These are phyloP conservation scores for Emericellopsis terricola DNA, from an alignment of 495 filamentous ascomycete genomes.

Conservation along the genomic window DNA sequence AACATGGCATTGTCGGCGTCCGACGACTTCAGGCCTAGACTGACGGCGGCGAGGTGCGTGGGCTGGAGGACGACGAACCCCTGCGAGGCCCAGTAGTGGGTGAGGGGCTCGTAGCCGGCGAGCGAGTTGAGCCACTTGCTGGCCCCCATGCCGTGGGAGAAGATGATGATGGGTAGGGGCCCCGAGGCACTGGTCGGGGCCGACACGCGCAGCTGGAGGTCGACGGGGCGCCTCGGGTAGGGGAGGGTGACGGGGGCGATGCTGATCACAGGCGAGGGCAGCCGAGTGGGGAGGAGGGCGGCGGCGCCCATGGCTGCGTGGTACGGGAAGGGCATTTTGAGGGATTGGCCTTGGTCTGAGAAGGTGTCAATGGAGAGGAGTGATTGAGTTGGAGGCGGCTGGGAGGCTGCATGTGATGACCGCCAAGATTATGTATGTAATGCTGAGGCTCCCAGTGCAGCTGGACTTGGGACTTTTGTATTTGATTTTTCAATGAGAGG, in stretches of 20 bases:
- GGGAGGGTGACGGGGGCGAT: conserved; percentile 20
- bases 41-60: conserved; percentile 22
- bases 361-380: no score
- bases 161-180: conserved; percentile 22
- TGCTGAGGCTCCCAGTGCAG: no score
- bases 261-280: conserved; percentile 15
- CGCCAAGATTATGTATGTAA: no score
- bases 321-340: not conserved
- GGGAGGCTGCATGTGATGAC: no score
- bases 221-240: conserved; percentile 11
- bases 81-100: conserved; percentile 26
- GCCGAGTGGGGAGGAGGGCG: conserved; percentile 4
- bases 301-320: conserved; percentile 4
- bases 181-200: conserved; percentile 10
- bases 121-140: conserved; percentile 24
- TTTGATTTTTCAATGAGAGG: no score
- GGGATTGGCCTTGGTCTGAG: no score
- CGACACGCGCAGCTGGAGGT: conserved; percentile 15
- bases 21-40: conserved; percentile 11
- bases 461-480: no score
- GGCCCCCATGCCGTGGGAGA: conserved; percentile 22
- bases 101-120: conserved; percentile 23
- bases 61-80: conserved; percentile 29
- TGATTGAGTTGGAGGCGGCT: no score
- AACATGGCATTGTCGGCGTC: conserved; percentile 10